phyloP scores from a whole-genome alignment of 768 basidiomycete genomes.

The Rhodotorula paludigena region DNA sequence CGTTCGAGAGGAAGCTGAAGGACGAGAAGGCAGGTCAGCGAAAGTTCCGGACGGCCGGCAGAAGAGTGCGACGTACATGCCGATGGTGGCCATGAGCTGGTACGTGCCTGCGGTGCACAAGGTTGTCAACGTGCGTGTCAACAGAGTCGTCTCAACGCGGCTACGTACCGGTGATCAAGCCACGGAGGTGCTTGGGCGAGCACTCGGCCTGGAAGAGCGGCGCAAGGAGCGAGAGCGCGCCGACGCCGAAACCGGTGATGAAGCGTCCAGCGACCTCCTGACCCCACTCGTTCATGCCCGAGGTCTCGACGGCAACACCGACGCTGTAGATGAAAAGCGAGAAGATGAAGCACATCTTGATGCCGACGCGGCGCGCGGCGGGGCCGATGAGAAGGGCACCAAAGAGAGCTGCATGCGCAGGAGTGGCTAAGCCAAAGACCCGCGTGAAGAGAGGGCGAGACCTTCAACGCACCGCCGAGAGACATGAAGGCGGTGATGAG shows the following conservation, averaged over 20 bases:
- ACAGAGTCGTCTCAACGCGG: neutral
- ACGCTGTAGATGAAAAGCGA: slow-evolving; percentile 34
- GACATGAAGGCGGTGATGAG: slow-evolving; percentile 37
- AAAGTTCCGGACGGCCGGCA: neutral
- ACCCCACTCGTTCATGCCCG: slow-evolving; percentile 18
- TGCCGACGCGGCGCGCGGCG: slow-evolving; percentile 20
- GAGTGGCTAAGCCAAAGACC: no score
- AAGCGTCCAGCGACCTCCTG: neutral
- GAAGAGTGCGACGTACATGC: slow-evolving; percentile 42
- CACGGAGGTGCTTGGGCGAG: slow-evolving; percentile 77
- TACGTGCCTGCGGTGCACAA: slow-evolving; percentile 51
- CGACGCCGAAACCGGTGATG: slow-evolving; percentile 32
- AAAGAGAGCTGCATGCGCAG: no score
- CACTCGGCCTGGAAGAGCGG: slow-evolving; percentile 84
- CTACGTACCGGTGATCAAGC: slow-evolving; percentile 65
- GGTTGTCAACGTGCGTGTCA: no score
- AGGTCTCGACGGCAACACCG: slow-evolving; percentile 34
- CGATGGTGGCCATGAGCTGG: slow-evolving; percentile 79
- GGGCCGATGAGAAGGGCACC: slow-evolving; percentile 26
- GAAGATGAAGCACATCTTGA: slow-evolving; percentile 33
- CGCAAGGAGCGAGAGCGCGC: slow-evolving; percentile 50
- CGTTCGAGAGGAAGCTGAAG: slow-evolving; percentile 59
- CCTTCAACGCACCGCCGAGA: no score
- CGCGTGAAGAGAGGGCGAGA: no score
- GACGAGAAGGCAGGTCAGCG: neutral